A percentile compares a stretch with the other conserved stretches of the same genome.
Evolutionary conservation across 306 rosid species (phyloP).

Genomic region (Trifolium pratense): DNA sequence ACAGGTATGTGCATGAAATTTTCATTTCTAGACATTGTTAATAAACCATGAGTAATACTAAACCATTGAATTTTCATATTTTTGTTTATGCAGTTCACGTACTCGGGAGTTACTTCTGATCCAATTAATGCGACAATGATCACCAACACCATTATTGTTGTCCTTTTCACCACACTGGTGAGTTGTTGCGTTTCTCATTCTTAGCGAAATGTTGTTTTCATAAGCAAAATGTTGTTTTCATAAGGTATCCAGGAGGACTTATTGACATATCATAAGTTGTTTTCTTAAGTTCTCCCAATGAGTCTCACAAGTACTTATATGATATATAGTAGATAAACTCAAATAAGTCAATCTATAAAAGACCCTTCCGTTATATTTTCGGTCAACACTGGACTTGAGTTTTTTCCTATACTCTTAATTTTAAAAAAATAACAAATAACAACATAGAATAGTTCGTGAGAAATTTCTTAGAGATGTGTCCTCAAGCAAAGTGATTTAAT

Average conservation of each 20-base stretch:
- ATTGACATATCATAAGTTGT: too few species aligned
- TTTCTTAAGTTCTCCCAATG: too few species aligned
- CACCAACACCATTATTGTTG: slow-evolving; percentile 78
- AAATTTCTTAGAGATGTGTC: slow-evolving; percentile 16
- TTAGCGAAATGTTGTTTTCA: background rate
- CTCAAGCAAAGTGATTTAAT: background rate
- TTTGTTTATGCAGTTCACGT: slow-evolving; percentile 68
- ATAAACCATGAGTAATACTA: too few species aligned
- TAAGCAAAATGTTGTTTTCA: too few species aligned
- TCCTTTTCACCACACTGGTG: slow-evolving; percentile 88
- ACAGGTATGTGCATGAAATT: slow-evolving; percentile 55
- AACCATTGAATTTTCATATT: slow-evolving; percentile 10
- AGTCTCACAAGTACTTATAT: too few species aligned
- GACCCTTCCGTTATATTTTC: background rate
- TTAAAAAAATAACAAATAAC: background rate
- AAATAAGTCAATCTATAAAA: too few species aligned
- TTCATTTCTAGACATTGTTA: slow-evolving; percentile 5
- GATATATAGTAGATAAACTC: too few species aligned
- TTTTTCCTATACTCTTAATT: background rate
- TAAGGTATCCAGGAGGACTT: too few species aligned
- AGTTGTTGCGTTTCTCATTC: slow-evolving; percentile 21
- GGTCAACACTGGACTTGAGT: background rate
- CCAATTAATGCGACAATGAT: slow-evolving; percentile 80
- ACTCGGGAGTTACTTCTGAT: slow-evolving; percentile 76
- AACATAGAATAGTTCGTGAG: background rate